Evolutionary conservation across 352 stramenopile species (phyloP), one percentile per base, ranked within the genome.

Genomic region (Thraustochytrium aureum): DNA sequence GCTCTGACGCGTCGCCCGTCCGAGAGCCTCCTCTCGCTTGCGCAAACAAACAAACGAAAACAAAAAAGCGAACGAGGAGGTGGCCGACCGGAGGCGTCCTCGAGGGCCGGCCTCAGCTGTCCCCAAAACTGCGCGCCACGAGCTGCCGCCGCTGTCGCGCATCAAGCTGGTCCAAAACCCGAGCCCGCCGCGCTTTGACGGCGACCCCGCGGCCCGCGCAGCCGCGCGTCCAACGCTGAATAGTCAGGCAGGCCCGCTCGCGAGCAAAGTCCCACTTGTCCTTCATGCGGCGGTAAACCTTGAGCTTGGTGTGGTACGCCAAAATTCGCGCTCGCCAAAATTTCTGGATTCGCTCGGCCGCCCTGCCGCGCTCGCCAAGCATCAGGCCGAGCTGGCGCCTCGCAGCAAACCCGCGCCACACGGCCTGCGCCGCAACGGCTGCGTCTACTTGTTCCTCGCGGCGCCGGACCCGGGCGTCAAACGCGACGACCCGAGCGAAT

Each of bases 241-340:
- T 75, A 10, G 26, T n/a, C 1, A 74, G 62, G 47, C 22, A 35
- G 10, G 66, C 66, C 52, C 33, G 37, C 12, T 38, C 10, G 26
- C 54, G 45, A 35, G 26, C 47, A 22, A 12, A 32, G 32, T 75
- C 37, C 66, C 66, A 75, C n/a, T 10, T 17, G 17, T 52, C 37
- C 6, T 32, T 26, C 7, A 75, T 14, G 22, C 37, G 56, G 7
- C 66, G 45, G 66, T 37, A 75, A 20, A 66, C 37, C 26, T 64
- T 43, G 17, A 75, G 32, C 47, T 75, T 75, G 7, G 41, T 43
- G 7, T 72, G 22, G 6, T 75, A 75, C 20, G 66, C 66, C 10
- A 4, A 17, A 12, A 30, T 32, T 12, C 37, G 26, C 32, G 22
- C 26, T 7, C 42, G 45, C 45, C 54, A 75, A 35, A 75, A 75